Base-by-base conservation (phyloP, 2,329 filamentous ascomycete species). In the Scedosporium apiospermum region DNA sequence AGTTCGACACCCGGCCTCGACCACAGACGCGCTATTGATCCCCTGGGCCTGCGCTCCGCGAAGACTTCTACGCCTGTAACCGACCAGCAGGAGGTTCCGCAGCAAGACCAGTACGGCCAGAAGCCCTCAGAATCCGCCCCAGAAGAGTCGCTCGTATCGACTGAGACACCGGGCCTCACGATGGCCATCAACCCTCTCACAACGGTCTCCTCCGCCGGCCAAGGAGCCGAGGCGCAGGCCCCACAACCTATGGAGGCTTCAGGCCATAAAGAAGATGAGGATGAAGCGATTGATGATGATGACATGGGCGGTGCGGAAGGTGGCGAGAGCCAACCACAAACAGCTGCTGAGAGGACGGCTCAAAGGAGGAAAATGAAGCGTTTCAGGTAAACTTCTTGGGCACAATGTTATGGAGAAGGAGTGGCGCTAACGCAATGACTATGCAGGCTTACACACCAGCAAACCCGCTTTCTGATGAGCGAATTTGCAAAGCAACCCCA, bases 381-480 rank as follows among this genome's bases (percentile, higher is more conserved):
- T 63, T 93, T 93, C 71, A 84, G 89, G 88, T 90, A 80, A 66
- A 74, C 26, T n/a, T 58, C 14, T 7, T 46, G 3, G 9, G 1
- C 16, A 26, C 21, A 23, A 10, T 9, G 12, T n/a, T n/a, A 26
- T 26, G 49, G 44, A 53, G 18, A 5, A 41, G 4, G 21, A 42
- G 18, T 10, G 9, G 41, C 41, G 49, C 59, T 61, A 61, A 61
- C 44, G 34, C 21, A 53, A 46, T 46, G 38, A 12, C 21, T 53
- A 9, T 58, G 34, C 69, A 96, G 93, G 67, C 86, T 98, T 66
- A 96, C 93, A 1, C 93, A 97, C 74, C 93, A 95, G 69, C 93
- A 98, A 80, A 97, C 93, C n/a, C 88, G 93, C 14, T 98, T 96
- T 70, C 79, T 98, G 63, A 96, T 96, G 91, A 96, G 91, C 75